These are phyloP conservation scores for Escovopsis weberi DNA, from an alignment of 2,329 filamentous ascomycete genomes.

Conservation along the genomic window DNA sequence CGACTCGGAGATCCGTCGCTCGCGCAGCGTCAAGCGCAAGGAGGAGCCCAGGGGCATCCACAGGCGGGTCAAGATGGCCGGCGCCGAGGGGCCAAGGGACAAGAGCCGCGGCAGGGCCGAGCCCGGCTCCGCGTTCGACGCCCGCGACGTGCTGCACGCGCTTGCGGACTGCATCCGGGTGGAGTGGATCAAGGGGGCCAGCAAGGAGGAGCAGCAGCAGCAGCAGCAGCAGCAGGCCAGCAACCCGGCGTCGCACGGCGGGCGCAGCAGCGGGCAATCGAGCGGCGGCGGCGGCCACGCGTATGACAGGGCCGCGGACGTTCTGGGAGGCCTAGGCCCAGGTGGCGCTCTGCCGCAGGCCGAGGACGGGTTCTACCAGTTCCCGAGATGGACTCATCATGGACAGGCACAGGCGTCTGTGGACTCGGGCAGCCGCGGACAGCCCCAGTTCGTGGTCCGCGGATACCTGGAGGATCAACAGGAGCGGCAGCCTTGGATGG, in stretches of 20 bases:
- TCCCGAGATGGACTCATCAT: no score
- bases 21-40: neutral
- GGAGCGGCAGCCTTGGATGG: neutral
- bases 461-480: neutral
- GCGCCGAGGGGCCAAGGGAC: neutral
- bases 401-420: no score
- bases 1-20: neutral
- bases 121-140: neutral
- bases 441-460: neutral
- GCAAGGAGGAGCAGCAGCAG: neutral
- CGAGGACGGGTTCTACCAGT: no score
- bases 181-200: neutral
- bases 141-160: neutral
- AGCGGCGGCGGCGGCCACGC: no score
- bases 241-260: no score
- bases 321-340: no score
- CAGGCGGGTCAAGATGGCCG: neutral
- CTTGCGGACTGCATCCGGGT: neutral
- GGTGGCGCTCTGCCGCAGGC: no score
- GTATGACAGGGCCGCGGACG: no score
- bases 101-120: neutral
- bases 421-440: neutral
- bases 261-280: no score
- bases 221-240: no score
- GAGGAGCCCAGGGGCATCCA: neutral